Base-by-base conservation (phyloP, 2,329 filamentous ascomycete species). In the Penicillium sp. region DNA sequence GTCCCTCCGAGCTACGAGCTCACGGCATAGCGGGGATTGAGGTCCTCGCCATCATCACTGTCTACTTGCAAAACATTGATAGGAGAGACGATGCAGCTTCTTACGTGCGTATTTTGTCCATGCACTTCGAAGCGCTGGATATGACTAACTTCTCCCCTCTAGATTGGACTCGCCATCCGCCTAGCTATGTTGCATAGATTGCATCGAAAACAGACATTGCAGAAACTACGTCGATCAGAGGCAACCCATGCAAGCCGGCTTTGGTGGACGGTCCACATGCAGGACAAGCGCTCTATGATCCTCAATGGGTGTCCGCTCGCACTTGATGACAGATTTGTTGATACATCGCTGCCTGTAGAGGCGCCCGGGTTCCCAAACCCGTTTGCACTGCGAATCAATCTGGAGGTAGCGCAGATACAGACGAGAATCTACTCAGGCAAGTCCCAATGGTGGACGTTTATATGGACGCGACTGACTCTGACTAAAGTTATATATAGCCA, bases 241-340 rank as follows among this genome's bases (percentile, higher is more conserved):
- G 34, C 45, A 5, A 52, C 48, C 2, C 47, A 59, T 2, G 45
- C 42, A 0, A 55, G 45, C 20, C 52, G 53, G 17, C 39, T 55
- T 1, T 55, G 57, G 57, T 59, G 57, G 57, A 59, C 57, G 2
- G 38, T 59, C 2, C 48, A 52, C 25, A 55, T 55, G 41, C 53
- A 55, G 15, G 52, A 59, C 34, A 59, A 54, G 37, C 51, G 51
- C 15, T 31, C 48, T 4, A 55, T 55, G 45, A 58, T 58, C 14
- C 20, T 45, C 3, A 55, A 45, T 11, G 51, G 57, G 3, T 50
- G 43, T n/a, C 51, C 57, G 8, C 14, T 50, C 2, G 54, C 25
- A 1, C 47, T 55, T 15, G 57, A 58, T 4, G 55, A 57, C 25
- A 58, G 22, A 5, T 54, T 54, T 25, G 28, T 48, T 3, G 51